Conservation (phyloP, 2,329 filamentous ascomycete species). For the Blastomyces percursus region DNA sequence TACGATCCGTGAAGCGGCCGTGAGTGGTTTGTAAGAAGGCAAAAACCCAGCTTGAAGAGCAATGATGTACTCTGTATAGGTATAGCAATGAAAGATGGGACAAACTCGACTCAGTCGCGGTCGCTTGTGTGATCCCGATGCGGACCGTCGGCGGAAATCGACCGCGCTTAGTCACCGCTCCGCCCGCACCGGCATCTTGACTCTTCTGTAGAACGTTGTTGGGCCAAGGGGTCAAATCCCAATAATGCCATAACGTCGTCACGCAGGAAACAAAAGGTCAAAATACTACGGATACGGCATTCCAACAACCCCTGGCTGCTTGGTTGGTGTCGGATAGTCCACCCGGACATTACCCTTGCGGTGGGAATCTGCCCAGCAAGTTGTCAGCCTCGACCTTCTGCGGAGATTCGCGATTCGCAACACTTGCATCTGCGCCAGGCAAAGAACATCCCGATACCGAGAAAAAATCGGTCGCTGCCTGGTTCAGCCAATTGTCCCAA, state of each 20-base stretch:
- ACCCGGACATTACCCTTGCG: neutral
- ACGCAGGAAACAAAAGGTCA: neutral
- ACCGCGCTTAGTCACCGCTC: neutral
- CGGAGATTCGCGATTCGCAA: neutral
- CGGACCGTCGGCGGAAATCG: neutral
- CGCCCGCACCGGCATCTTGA: too few relatives aligned
- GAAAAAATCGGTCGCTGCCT: neutral
- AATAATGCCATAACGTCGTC: neutral
- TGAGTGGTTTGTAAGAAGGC: too few relatives aligned
- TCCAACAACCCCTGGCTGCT: neutral
- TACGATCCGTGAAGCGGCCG: neutral
- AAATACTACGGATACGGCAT: neutral
- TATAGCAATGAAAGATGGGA: too few relatives aligned
- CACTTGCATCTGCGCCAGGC: neutral
- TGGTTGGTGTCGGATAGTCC: neutral
- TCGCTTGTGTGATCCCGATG: too few relatives aligned
- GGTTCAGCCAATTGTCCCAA: neutral
- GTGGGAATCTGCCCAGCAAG: neutral
- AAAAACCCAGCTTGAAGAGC: too few relatives aligned
- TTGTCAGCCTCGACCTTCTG: neutral
- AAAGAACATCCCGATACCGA: neutral
- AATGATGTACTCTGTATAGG: too few relatives aligned
- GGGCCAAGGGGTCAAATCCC: neutral
- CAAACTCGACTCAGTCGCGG: too few relatives aligned
- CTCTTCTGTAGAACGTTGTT: too few relatives aligned